A percentile compares a stretch with the other conserved stretches of the same genome.
These are phyloP conservation scores for Populus euphratica DNA, from an alignment of 345 rosid species.

Conservation along the genomic window DNA sequence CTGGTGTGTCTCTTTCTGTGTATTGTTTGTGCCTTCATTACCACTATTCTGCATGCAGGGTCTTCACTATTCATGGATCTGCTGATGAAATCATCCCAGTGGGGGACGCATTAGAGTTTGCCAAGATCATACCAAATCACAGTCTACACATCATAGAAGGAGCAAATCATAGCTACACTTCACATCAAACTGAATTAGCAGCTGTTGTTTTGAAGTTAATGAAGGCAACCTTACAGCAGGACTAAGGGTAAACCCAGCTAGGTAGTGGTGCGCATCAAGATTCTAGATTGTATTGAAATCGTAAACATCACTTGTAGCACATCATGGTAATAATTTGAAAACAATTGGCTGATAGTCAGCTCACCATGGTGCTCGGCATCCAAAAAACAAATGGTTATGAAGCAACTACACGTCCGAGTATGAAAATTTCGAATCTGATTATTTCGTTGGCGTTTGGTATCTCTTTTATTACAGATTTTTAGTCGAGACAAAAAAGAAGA, in stretches of 20 bases:
- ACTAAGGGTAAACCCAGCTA: constrained; percentile 6
- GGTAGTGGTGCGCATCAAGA: neutral
- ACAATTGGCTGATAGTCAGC: too few relatives aligned
- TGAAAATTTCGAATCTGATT: neutral
- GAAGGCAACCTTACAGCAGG: constrained; percentile 18
- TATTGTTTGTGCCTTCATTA: neutral
- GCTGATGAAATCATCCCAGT: constrained; percentile 26
- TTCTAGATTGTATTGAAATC: neutral
- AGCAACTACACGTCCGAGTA: neutral
- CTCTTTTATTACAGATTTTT: neutral
- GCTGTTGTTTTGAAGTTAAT: constrained; percentile 13
- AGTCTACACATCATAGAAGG: constrained; percentile 26
- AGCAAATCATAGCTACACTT: constrained; percentile 28
- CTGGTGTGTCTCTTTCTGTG: neutral
- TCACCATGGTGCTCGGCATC: neutral
- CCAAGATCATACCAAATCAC: constrained; percentile 29
- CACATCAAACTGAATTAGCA: constrained; percentile 18
- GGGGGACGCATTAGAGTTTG: constrained; percentile 25
- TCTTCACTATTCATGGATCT: constrained; percentile 29
- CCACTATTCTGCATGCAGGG: constrained; percentile 14
- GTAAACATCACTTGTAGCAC: too few relatives aligned
- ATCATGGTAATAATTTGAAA: too few relatives aligned
- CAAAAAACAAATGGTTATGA: neutral
- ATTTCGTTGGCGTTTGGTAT: too few relatives aligned
- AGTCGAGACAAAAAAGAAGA: neutral